Evolutionary conservation across 345 rosid genomes (phyloP).

Genomic region (Eucalyptus globulus): DNA sequence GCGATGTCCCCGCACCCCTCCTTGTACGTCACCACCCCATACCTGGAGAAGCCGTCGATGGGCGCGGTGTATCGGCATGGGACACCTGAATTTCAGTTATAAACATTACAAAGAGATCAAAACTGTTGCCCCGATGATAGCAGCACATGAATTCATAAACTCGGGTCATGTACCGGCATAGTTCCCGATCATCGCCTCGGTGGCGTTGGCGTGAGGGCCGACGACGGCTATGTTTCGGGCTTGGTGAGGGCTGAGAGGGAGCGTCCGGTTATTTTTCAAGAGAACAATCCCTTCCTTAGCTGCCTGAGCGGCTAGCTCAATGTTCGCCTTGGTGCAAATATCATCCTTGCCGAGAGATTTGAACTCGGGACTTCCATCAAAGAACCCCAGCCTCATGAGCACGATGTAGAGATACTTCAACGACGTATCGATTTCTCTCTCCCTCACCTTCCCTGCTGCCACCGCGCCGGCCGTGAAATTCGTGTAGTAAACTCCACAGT

Average conservation of each 20-base stretch:
- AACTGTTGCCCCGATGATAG: neutral
- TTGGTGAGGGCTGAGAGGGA: constrained; percentile 9
- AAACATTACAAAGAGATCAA: neutral
- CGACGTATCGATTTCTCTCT: constrained; percentile 16
- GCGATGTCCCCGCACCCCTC: constrained; percentile 38
- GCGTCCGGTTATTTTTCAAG: constrained; percentile 26
- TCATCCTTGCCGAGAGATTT: constrained; percentile 17
- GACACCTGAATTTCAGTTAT: neutral
- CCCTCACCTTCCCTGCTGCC: constrained; percentile 18
- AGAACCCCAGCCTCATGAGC: constrained; percentile 57
- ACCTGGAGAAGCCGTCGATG: constrained; percentile 21
- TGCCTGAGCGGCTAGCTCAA: constrained; percentile 37
- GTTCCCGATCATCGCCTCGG: constrained; percentile 42
- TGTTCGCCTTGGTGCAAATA: constrained; percentile 18
- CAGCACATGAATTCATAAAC: neutral
- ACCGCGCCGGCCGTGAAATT: constrained; percentile 19
- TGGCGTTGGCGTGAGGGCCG: constrained; percentile 53
- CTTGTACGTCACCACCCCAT: constrained; percentile 7
- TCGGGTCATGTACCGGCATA: constrained; percentile 26
- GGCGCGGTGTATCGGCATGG: constrained; percentile 36
- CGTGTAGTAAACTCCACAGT: constrained; percentile 41
- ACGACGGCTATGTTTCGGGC: constrained; percentile 22
- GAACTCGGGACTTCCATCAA: constrained; percentile 39
- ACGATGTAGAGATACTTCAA: constrained; percentile 20
- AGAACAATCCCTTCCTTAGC: constrained; percentile 53